These are phyloP conservation scores for Peronospora belbahrii DNA, from an alignment of 352 stramenopile genomes.

Conservation along the genomic window DNA sequence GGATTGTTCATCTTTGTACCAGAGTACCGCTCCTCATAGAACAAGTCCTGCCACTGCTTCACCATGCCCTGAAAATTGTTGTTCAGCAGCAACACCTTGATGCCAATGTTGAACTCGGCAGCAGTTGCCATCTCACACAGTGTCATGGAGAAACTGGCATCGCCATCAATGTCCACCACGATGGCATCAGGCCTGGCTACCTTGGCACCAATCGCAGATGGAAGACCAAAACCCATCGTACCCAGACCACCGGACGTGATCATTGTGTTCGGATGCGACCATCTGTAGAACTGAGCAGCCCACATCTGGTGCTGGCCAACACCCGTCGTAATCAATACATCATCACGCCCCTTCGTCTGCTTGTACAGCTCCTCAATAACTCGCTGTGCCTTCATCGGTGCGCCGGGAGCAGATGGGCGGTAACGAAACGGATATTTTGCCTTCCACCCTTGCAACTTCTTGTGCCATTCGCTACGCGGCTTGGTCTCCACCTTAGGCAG, in stretches of 20 bases:
- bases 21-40: constrained; percentile 93
- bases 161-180: constrained; percentile 91
- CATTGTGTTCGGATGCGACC: constrained; percentile 90
- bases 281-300: constrained; percentile 93
- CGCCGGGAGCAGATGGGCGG: constrained; percentile 54
- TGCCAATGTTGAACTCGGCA: constrained; percentile 88
- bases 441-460: constrained; percentile 88
- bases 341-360: constrained; percentile 87
- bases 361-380: constrained; percentile 91
- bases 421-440: constrained; percentile 90
- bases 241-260: constrained; percentile 91
- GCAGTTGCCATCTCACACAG: constrained; percentile 94
- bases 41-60: constrained; percentile 96
- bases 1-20: constrained; percentile 89
- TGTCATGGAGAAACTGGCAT: constrained; percentile 96
- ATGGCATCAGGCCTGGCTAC: constrained; percentile 81
- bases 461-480: constrained; percentile 86
- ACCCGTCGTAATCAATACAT: constrained; percentile 92
- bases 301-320: constrained; percentile 97
- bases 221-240: constrained; percentile 93
- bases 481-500: constrained; percentile 73
- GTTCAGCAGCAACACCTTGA: constrained; percentile 95
- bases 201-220: constrained; percentile 92
- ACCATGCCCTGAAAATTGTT: constrained; percentile 97
- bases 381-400: constrained; percentile 89